Percentiles rank a stretch among this genome's conserved stretches.
These are phyloP conservation scores for Sarocladiaceae sp. DNA, from an alignment of 2,329 filamentous ascomycete genomes.

Conservation along the genomic window DNA sequence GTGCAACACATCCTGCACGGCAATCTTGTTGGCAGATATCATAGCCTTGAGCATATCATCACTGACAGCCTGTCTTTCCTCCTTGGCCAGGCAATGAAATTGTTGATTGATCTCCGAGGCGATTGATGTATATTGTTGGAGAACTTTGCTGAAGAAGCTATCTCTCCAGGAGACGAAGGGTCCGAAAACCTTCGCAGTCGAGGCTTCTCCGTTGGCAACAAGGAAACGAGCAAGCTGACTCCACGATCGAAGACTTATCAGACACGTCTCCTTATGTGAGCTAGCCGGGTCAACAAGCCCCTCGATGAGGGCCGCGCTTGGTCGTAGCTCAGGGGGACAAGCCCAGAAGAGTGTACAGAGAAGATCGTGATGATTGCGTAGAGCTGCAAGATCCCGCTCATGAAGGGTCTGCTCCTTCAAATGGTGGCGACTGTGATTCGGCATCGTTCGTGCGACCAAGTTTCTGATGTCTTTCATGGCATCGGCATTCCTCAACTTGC, in stretches of 20 bases:
- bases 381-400: constrained; percentile 56
- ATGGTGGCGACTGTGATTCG: constrained; percentile 62
- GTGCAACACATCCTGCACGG: constrained; percentile 48
- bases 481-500: constrained; percentile 41
- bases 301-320: constrained; percentile 50
- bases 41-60: constrained; percentile 44
- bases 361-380: constrained; percentile 66
- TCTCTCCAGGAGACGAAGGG: constrained; percentile 46
- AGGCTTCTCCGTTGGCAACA: constrained; percentile 40
- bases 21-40: constrained; percentile 47
- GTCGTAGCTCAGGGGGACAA: constrained; percentile 50
- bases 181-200: constrained; percentile 31
- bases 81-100: constrained; percentile 43
- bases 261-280: constrained; percentile 63
- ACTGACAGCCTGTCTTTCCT: constrained; percentile 36
- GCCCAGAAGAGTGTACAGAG: constrained; percentile 64
- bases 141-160: constrained; percentile 51
- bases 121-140: constrained; percentile 54
- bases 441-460: constrained; percentile 56
- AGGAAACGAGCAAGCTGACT: constrained; percentile 57
- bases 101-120: constrained; percentile 54
- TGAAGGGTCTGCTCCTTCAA: constrained; percentile 58
- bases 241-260: constrained; percentile 62
- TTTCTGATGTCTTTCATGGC: constrained; percentile 56
- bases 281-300: constrained; percentile 53